Evolutionary conservation across 352 stramenopile species (phyloP).

Genomic region (Phytophthora cryptogea): DNA sequence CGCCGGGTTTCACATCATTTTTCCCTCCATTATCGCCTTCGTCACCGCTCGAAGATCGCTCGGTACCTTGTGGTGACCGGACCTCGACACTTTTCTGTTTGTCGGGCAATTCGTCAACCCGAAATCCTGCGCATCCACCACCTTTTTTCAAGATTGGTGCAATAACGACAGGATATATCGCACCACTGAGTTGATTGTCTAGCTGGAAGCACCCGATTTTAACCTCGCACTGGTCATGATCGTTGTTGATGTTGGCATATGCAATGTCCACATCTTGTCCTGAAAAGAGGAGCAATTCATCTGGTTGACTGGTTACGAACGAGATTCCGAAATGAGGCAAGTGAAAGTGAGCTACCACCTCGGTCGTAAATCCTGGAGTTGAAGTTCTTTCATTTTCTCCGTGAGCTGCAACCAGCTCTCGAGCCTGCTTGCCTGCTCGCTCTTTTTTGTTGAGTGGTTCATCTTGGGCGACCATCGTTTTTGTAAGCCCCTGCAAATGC

Average conservation of each 20-base stretch:
- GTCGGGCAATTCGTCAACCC: slow-evolving; percentile 15
- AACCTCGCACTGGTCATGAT: slow-evolving; percentile 84
- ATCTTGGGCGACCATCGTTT: slow-evolving; percentile 82
- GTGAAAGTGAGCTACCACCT: slow-evolving; percentile 58
- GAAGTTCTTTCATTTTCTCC: slow-evolving; percentile 14
- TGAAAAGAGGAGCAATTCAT: slow-evolving; percentile 78
- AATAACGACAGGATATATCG: slow-evolving; percentile 85
- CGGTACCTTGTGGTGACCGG: slow-evolving; percentile 26
- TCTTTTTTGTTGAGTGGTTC: slow-evolving; percentile 50
- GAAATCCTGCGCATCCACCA: slow-evolving; percentile 30
- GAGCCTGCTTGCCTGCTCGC: slow-evolving; percentile 51
- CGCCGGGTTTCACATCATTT: slow-evolving; percentile 21
- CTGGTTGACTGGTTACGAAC: slow-evolving; percentile 70
- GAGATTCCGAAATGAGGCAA: slow-evolving; percentile 74
- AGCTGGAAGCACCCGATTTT: slow-evolving; percentile 85
- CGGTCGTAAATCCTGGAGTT: slow-evolving; percentile 44
- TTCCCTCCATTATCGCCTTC: slow-evolving; percentile 15
- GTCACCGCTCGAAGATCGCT: slow-evolving; percentile 18
- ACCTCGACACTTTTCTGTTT: slow-evolving; percentile 38
- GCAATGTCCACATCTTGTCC: slow-evolving; percentile 68
- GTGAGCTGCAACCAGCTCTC: slow-evolving; percentile 44
- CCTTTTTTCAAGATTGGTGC: slow-evolving; percentile 62
- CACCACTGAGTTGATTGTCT: slow-evolving; percentile 77
- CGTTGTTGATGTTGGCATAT: slow-evolving; percentile 65
- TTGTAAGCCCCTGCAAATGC: slow-evolving; percentile 84